phyloP scores from a whole-genome alignment of 2,329 filamentous ascomycete species.

The Bipolaris sorokiniana region DNA sequence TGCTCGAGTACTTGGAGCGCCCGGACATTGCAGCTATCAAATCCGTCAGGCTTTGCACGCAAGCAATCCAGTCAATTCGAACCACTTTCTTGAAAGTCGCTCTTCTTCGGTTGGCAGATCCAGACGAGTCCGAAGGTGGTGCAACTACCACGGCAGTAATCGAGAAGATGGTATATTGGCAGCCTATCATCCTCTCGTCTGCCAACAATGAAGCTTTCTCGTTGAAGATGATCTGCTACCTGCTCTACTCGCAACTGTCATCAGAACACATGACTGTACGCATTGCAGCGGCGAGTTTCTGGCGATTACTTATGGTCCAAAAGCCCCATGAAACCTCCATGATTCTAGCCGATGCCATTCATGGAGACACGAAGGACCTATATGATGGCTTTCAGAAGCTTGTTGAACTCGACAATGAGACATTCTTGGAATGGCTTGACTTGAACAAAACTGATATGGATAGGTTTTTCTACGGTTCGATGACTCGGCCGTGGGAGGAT shows the following conservation, averaged over 20 bases:
- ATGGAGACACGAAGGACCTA: constrained; percentile 72
- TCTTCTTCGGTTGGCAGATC: constrained; percentile 80
- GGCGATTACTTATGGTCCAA: constrained; percentile 91
- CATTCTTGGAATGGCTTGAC: constrained; percentile 88
- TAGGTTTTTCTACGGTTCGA: constrained; percentile 77
- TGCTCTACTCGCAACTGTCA: constrained; percentile 87
- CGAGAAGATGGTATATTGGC: constrained; percentile 91
- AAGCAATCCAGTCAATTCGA: constrained; percentile 78
- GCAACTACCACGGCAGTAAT: constrained; percentile 73
- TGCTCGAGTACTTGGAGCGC: constrained; percentile 87
- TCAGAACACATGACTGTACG: constrained; percentile 72
- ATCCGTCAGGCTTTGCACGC: constrained; percentile 86
- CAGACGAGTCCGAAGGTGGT: constrained; percentile 71
- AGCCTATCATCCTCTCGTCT: constrained; percentile 82
- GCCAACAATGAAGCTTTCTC: constrained; percentile 81
- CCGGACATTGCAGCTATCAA: constrained; percentile 82
- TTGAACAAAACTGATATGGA: constrained; percentile 80
- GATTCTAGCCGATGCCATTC: constrained; percentile 74
- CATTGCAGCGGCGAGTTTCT: constrained; percentile 78
- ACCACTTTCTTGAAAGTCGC: constrained; percentile 79
- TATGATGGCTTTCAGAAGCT: constrained; percentile 81
- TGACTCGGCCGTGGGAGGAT: constrained; percentile 85
- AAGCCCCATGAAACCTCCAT: constrained; percentile 81
- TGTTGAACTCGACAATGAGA: constrained; percentile 85
- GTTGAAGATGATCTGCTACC: constrained; percentile 86